A percentile compares a stretch with the other conserved stretches of the same genome.
phyloP scores from a whole-genome alignment of 2,329 filamentous ascomycete species.

The Phoma sp. region DNA sequence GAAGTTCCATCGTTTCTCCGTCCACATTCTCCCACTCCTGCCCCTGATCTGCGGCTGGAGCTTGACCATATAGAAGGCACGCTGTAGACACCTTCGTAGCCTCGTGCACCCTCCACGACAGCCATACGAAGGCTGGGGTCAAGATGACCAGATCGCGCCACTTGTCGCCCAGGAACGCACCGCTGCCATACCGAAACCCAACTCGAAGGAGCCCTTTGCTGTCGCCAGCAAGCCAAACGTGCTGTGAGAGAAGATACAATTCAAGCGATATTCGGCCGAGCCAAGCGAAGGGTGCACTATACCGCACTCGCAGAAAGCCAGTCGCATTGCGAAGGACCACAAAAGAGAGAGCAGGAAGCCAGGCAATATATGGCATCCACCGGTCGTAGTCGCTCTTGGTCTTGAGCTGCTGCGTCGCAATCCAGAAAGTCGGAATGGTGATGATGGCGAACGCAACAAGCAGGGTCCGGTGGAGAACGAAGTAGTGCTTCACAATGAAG shows the following conservation, averaged over 20 bases:
- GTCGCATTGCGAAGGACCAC: conserved; percentile 60
- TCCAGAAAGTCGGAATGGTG: conserved; percentile 44
- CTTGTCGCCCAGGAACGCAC: conserved; percentile 33
- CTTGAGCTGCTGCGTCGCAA: conserved; percentile 38
- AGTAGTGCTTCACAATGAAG: conserved; percentile 28
- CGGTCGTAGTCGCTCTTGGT: conserved; percentile 56
- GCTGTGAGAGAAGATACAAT: conserved; percentile 66
- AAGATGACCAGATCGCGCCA: conserved; percentile 50
- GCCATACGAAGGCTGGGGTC: conserved; percentile 53
- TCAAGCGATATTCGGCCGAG: conserved; percentile 65
- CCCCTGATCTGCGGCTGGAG: neutral
- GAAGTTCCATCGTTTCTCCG: neutral
- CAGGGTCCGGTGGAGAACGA: conserved; percentile 20
- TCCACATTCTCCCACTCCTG: neutral
- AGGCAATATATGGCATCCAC: conserved; percentile 61
- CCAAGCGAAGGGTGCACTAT: conserved; percentile 59
- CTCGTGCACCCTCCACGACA: conserved; percentile 47
- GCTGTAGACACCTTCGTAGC: conserved; percentile 49
- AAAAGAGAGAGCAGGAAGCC: conserved; percentile 61
- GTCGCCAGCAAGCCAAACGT: conserved; percentile 67
- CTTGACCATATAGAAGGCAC: conserved; percentile 40
- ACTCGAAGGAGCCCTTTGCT: conserved; percentile 58
- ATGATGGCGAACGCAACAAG: conserved; percentile 28
- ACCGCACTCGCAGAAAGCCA: conserved; percentile 49
- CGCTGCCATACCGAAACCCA: conserved; percentile 40